A percentile compares a stretch with the other conserved stretches of the same genome.
Evolutionary conservation across 768 basidiomycete genomes (phyloP).

Genomic region (Suillus tomentosus): DNA sequence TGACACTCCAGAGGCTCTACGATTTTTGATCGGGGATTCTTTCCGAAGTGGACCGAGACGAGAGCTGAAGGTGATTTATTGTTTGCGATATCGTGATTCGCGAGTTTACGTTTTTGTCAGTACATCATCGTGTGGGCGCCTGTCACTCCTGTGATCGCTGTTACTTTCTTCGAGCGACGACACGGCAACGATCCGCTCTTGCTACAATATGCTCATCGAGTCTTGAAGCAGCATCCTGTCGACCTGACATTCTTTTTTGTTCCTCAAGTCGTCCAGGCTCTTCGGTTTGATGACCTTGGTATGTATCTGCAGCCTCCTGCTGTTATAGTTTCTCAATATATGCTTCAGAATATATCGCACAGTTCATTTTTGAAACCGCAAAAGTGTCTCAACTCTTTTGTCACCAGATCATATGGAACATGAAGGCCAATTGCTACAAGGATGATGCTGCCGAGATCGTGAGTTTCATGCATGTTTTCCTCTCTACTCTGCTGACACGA

Average conservation of each 20-base stretch:
- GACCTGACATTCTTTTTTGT: conserved; percentile 98
- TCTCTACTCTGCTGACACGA: conserved; percentile 12
- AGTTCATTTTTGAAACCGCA: conserved; percentile 96
- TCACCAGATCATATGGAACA: conserved; percentile 99
- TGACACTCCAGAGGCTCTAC: conserved; percentile 78
- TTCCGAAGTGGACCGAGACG: conserved; percentile 57
- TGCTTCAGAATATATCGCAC: conserved; percentile 80
- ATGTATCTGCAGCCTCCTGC: conserved; percentile 20
- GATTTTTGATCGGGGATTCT: conserved; percentile 74
- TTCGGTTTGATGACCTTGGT: conserved; percentile 90
- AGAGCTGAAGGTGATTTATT: conserved; percentile 67
- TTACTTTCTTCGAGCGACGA: conserved; percentile 82
- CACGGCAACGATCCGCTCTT: conserved; percentile 83
- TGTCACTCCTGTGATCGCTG: conserved; percentile 80
- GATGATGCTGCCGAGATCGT: conserved; percentile 88
- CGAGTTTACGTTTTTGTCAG: conserved; percentile 42
- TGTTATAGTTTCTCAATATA: conserved; percentile 3
- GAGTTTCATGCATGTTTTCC: conserved; percentile 26
- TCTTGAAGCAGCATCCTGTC: conserved; percentile 92
- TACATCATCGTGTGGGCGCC: conserved; percentile 87
- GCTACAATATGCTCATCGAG: conserved; percentile 95
- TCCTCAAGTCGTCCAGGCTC: conserved; percentile 95
- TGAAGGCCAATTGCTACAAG: conserved; percentile 97
- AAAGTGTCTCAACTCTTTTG: conserved; percentile 98
- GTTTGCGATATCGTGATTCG: background rate